Conservation (phyloP, 805 yeast genomes). For the Peterozyma toletana region DNA sequence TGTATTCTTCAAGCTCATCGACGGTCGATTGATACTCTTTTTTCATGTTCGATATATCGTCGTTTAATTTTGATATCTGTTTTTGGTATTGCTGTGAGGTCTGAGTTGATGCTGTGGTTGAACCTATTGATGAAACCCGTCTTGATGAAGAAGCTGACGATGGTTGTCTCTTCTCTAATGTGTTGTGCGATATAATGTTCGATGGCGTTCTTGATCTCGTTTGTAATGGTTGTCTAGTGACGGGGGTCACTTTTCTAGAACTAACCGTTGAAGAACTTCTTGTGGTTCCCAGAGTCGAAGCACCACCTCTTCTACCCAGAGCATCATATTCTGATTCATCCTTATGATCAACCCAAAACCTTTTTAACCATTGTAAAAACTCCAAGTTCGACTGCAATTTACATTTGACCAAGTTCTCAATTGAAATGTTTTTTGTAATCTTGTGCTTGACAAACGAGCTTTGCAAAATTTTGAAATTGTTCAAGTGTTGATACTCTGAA, state of each 20-base stretch:
- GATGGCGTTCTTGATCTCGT: conserved; percentile 7
- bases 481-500: conserved; percentile 64
- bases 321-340: conserved; percentile 72
- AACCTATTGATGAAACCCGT: conserved; percentile 13
- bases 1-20: conserved; percentile 51
- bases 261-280: neutral
- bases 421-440: conserved; percentile 70
- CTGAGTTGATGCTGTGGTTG: conserved; percentile 4
- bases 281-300: conserved; percentile 5
- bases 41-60: conserved; percentile 11
- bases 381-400: conserved; percentile 91
- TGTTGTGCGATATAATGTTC: conserved; percentile 4
- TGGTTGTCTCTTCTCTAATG: no score
- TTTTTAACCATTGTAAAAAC: conserved; percentile 87
- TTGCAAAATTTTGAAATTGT: conserved; percentile 83
- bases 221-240: conserved; percentile 6
- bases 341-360: conserved; percentile 71
- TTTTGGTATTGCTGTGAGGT: conserved; percentile 4
- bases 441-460: conserved; percentile 64
- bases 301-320: conserved; percentile 36
- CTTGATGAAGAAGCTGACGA: conserved; percentile 12
- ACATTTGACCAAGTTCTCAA: conserved; percentile 78
- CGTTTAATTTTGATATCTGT: conserved; percentile 8
- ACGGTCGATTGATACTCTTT: neutral
- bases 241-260: conserved; percentile 1